A percentile compares a stretch with the other conserved stretches of the same genome.
phyloP scores from a whole-genome alignment of 352 stramenopile species.

The Peronospora farinosa region DNA sequence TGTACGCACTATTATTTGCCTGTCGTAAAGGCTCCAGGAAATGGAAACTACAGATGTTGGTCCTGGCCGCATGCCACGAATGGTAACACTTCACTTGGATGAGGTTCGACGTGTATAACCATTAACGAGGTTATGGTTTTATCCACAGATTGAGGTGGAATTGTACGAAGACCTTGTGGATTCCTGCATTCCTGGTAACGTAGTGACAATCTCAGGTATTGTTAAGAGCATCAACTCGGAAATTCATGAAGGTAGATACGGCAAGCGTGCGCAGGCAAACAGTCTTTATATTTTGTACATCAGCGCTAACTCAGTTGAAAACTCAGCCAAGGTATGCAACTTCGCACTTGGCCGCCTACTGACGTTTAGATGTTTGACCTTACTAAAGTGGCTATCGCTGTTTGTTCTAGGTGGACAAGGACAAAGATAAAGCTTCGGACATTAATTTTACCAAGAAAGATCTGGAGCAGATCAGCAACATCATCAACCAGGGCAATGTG shows the following conservation, averaged over 20 bases:
- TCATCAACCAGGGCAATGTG: conserved; percentile 83
- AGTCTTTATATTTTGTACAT: conserved; percentile 94
- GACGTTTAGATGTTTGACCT: background rate
- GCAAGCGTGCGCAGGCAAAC: conserved; percentile 87
- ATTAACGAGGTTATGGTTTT: background rate
- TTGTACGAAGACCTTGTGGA: conserved; percentile 92
- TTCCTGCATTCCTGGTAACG: conserved; percentile 92
- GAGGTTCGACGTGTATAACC: background rate
- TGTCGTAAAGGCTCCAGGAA: conserved; percentile 63
- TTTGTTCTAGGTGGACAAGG: conserved; percentile 26
- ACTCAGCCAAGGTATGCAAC: conserved; percentile 41
- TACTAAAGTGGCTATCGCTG: background rate
- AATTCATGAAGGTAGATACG: conserved; percentile 78
- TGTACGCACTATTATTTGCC: conserved; percentile 32
- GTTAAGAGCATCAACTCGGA: conserved; percentile 95
- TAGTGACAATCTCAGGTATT: conserved; percentile 89
- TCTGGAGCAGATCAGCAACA: conserved; percentile 85
- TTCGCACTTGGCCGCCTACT: background rate
- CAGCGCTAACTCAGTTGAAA: conserved; percentile 87
- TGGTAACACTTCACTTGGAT: conserved; percentile 26
- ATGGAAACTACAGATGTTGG: conserved; percentile 87
- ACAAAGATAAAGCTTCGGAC: conserved; percentile 50
- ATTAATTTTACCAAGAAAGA: conserved; percentile 88
- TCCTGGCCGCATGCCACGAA: conserved; percentile 83
- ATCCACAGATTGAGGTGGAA: conserved; percentile 81